Evolutionary conservation across 306 rosid species (phyloP), one percentile per base, ranked within the genome.

Genomic region (Erythrophleum fordii): DNA sequence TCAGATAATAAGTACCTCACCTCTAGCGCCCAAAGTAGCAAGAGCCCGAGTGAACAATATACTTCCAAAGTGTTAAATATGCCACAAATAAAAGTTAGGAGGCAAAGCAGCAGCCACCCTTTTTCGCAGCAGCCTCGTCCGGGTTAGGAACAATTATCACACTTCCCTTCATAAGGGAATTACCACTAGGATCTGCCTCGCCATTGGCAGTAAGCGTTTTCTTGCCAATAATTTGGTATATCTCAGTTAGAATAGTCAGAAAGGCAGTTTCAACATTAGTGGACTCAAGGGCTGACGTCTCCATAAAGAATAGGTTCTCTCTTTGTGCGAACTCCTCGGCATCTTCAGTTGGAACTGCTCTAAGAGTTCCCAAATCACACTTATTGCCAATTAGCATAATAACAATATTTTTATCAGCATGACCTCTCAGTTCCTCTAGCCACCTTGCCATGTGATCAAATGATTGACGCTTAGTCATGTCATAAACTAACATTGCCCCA

Each of bases 391-490:
- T 90, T 42, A 94, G 85, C 97, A 92, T 92, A 61, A 94, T 83
- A 0, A 92, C 90, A 16, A 94, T 90, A 71, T 86, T 92, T 80
- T 90, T 85, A 62, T 94, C 98, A 0, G 97, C 96, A 11, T 94
- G 96, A 11, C 89, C 94, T 53, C 97, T 71, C 71, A 94, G 56
- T 72, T 94, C 98, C 81, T 92, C 97, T 68, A 94, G 72, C 98
- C 97, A 92, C 68, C 90, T 78, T 0, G 91, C 92, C 95, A 94
- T 92, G 88, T 94, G 95, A n/a, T 94, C 97, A 44, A 94, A 94
- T 0, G 98, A 92, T 69, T 92, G 98, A 4, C 92, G 93, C 78
- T 93, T 93, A 3, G 93, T 90, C 94, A 91, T 91, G 79, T 93
- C 98, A 18, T 90, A 93, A 5, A 93, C 92, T 79, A 93, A 58